phyloP scores from a whole-genome alignment of 768 basidiomycete genomes.

The Boletus patriciae region DNA sequence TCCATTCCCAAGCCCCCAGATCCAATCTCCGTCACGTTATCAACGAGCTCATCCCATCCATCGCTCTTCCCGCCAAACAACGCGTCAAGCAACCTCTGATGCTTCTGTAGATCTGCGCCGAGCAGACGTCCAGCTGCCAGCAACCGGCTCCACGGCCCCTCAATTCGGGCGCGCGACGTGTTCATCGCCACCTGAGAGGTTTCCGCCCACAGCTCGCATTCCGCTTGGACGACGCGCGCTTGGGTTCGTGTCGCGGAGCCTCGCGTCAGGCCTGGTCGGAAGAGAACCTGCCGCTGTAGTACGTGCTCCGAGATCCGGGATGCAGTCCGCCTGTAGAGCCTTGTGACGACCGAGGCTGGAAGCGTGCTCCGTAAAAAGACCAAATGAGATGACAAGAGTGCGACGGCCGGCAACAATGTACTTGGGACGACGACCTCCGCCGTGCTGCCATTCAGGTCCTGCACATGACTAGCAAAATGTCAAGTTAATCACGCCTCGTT shows the following conservation, averaged over 20 bases:
- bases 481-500: background rate
- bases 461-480: slow-evolving; percentile 9
- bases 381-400: slow-evolving; percentile 80
- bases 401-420: slow-evolving; percentile 72
- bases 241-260: slow-evolving; percentile 38
- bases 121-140: slow-evolving; percentile 70
- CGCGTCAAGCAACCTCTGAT: slow-evolving; percentile 29
- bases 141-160: slow-evolving; percentile 75
- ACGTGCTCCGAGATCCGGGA: slow-evolving; percentile 74
- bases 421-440: slow-evolving; percentile 56
- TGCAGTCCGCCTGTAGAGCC: slow-evolving; percentile 74
- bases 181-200: slow-evolving; percentile 63
- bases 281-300: slow-evolving; percentile 77
- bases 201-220: slow-evolving; percentile 83
- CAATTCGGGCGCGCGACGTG: slow-evolving; percentile 50
- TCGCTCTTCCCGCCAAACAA: slow-evolving; percentile 19
- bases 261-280: slow-evolving; percentile 66
- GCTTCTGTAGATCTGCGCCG: slow-evolving; percentile 47
- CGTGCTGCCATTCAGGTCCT: slow-evolving; percentile 9
- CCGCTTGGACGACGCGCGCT: slow-evolving; percentile 61
- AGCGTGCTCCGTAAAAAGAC: slow-evolving; percentile 63
- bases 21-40: slow-evolving; percentile 52
- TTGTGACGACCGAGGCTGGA: slow-evolving; percentile 54
- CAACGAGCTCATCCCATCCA: slow-evolving; percentile 53
- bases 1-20: slow-evolving; percentile 61